phyloP scores from a whole-genome alignment of 768 basidiomycete species.

The Hypholoma fasciculare region DNA sequence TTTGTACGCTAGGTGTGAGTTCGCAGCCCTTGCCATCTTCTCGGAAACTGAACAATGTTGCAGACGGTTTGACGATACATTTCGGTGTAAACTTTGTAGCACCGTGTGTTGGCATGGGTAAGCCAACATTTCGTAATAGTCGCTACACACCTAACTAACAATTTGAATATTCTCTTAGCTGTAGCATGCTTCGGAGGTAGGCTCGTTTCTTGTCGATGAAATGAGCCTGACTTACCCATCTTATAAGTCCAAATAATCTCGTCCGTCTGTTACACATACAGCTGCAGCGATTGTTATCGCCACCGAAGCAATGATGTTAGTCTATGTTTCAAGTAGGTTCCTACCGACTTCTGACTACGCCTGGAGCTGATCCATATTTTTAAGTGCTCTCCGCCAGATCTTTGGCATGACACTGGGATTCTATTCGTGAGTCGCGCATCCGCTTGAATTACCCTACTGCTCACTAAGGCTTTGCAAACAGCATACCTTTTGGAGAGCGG shows the following conservation, averaged over 20 bases:
- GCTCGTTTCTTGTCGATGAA: neutral
- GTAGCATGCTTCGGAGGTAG: conserved; percentile 38
- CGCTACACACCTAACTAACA: neutral
- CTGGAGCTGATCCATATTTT: neutral
- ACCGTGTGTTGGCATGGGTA: conserved; percentile 39
- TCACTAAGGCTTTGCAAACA: conserved; percentile 2
- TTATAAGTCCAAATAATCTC: conserved; percentile 33
- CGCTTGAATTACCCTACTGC: neutral
- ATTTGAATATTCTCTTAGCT: conserved; percentile 16
- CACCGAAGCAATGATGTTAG: conserved; percentile 37
- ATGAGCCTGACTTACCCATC: neutral
- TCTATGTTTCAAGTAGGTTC: conserved; percentile 36
- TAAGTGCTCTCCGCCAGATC: conserved; percentile 34
- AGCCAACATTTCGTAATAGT: conserved; percentile 2
- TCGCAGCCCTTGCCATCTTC: neutral
- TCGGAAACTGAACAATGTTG: conserved; percentile 1
- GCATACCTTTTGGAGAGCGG: conserved; percentile 37
- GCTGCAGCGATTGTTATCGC: conserved; percentile 38
- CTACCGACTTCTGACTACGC: neutral
- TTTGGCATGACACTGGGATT: conserved; percentile 38
- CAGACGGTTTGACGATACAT: conserved; percentile 36
- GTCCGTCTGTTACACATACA: conserved; percentile 39
- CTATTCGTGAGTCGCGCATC: conserved; percentile 30
- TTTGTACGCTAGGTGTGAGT: conserved; percentile 10
- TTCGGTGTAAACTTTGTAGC: conserved; percentile 33